A percentile compares a stretch with the other conserved stretches of the same genome.
phyloP scores from a whole-genome alignment of 2,329 filamentous ascomycete genomes.

The Stagonosporopsis chrysanthemi region DNA sequence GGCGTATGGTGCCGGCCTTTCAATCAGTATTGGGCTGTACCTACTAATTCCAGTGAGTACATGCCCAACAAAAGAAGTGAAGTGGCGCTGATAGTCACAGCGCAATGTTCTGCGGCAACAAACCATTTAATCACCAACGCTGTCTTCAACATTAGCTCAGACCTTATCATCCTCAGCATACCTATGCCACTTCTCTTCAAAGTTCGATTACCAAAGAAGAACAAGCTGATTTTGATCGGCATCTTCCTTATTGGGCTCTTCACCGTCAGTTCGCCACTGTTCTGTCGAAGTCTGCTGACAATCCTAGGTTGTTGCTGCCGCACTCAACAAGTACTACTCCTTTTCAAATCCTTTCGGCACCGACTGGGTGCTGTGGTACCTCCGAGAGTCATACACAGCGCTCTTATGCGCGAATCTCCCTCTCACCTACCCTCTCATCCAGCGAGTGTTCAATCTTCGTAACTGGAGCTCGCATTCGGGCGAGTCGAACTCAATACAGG shows the following conservation, averaged over 20 bases:
- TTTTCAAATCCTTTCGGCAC: conserved; percentile 64
- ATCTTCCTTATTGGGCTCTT: conserved; percentile 64
- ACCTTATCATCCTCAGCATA: conserved; percentile 55
- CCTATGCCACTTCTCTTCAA: conserved; percentile 57
- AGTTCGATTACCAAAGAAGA: conserved; percentile 52
- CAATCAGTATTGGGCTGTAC: conserved; percentile 61
- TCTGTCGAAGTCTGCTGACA: background rate
- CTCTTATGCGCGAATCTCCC: conserved; percentile 68
- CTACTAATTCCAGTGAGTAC: conserved; percentile 43
- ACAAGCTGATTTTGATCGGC: conserved; percentile 62
- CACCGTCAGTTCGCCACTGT: conserved; percentile 27
- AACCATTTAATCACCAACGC: conserved; percentile 52
- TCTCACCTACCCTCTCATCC: conserved; percentile 65
- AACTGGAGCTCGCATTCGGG: conserved; percentile 43
- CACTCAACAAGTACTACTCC: conserved; percentile 69
- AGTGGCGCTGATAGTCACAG: conserved; percentile 21
- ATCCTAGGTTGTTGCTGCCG: conserved; percentile 60
- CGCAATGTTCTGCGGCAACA: conserved; percentile 54
- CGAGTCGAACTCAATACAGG: conserved; percentile 8
- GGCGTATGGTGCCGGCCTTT: conserved; percentile 65
- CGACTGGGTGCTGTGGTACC: conserved; percentile 66
- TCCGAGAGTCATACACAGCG: conserved; percentile 66
- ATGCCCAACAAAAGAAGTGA: background rate
- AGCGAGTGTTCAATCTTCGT: conserved; percentile 53
- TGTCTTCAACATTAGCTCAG: conserved; percentile 56